Base-by-base conservation (phyloP, 192 early-diverging fungal species). In the Funneliformis mosseae region DNA sequence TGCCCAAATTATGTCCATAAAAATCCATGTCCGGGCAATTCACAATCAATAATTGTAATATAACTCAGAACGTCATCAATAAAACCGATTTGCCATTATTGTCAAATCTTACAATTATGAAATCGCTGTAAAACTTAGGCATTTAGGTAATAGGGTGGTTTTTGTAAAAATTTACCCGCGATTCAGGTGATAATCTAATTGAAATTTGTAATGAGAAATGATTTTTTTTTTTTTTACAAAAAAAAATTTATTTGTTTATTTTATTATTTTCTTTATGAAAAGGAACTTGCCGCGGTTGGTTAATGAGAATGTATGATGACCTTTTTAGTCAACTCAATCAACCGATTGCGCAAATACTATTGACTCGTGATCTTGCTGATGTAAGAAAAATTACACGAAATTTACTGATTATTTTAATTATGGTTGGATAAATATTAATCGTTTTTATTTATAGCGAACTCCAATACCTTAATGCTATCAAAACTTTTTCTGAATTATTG, bases 391-490 rank as follows among this genome's bases (percentile, higher is more conserved):
- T 33, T 41, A 39, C 27, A 45, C 48, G 7, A 23, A 8, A 59
- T 38, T 39, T 28, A 25, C 12, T 64, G 50, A 41, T 18, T 38
- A 38, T 18, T 81, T 75, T 64, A 23, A 48, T 27, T 59, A 25
- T 33, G 39, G 10, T 18, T 3, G 2, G 77, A 45, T 76, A 62
- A 12, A 43, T 38, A 59, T 73, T 72, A 66, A 10, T 81, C 23
- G 45, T 5, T 81, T 21, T 75, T 59, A 50, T 66, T 61, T 72
- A 43, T 89, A 97, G 95, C 91, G 97, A 81, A 90, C 94, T 6
- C n/a, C 97, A 96, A 90, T 99, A 99, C 81, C 89, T 97, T 48
- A 99, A 99, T 85, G 98, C 98, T 8, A 94, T 94, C 82, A 97
- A 96, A 81, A 97, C 96, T 7, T 92, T 99, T 68, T 88, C 92